Conservation (phyloP, 768 basidiomycete genomes). For the Tubosaeta brunneosetosa region DNA sequence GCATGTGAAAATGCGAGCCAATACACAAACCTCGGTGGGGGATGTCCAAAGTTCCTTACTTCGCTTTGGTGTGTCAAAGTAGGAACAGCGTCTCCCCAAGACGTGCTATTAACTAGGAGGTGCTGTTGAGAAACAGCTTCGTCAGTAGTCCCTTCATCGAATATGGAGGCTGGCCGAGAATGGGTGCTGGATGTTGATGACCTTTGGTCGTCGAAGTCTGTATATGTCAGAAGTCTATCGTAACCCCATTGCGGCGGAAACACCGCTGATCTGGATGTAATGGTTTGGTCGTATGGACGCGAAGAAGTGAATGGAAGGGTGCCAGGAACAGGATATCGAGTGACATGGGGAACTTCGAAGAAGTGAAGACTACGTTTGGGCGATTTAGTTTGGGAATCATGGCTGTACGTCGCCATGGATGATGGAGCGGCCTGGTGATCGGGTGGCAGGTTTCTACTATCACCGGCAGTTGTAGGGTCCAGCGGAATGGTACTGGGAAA, state of each 20-base stretch:
- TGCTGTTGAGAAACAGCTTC: slow-evolving; percentile 8
- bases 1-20: not conserved
- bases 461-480: slow-evolving; percentile 14
- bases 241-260: slow-evolving; percentile 12
- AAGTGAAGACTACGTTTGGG: slow-evolving; percentile 17
- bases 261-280: slow-evolving; percentile 1
- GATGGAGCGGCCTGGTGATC: slow-evolving; percentile 11
- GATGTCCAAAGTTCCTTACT: not conserved
- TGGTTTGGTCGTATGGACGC: slow-evolving; percentile 3
- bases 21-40: slow-evolving; percentile 12
- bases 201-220: slow-evolving; percentile 8
- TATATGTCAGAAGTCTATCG: slow-evolving; percentile 5
- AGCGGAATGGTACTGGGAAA: slow-evolving; percentile 7
- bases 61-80: slow-evolving; percentile 1
- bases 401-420: slow-evolving; percentile 9
- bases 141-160: slow-evolving; percentile 3
- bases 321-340: slow-evolving; percentile 25
- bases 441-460: slow-evolving; percentile 10
- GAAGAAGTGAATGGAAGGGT: slow-evolving; percentile 13
- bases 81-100: slow-evolving; percentile 4
- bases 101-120: not conserved
- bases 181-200: slow-evolving; percentile 9
- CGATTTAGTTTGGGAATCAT: slow-evolving; percentile 10
- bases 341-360: slow-evolving; percentile 25
- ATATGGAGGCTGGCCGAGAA: slow-evolving; percentile 8